Percentiles rank a stretch among this genome's conserved stretches.
phyloP scores from a whole-genome alignment of 192 early-diverging fungal species.

The Gamsiella multidivaricata region DNA sequence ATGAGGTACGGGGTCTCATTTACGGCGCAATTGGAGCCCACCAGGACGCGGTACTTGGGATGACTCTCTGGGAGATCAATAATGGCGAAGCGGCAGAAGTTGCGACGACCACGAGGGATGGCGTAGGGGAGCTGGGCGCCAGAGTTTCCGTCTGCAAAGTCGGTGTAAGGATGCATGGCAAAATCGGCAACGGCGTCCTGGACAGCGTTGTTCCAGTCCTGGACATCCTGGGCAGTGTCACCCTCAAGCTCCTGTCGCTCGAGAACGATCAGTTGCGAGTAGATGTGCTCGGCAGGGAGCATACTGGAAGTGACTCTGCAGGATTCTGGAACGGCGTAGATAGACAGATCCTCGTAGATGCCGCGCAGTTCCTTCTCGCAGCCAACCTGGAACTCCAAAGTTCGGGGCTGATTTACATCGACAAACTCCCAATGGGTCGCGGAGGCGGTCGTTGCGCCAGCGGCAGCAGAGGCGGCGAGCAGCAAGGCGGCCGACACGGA shows the following conservation, averaged over 20 bases:
- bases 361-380: slow-evolving; percentile 46
- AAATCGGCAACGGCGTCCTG: slow-evolving; percentile 26
- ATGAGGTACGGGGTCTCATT: slow-evolving; percentile 28
- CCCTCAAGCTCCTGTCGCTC: slow-evolving; percentile 46
- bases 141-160: not conserved
- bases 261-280: slow-evolving; percentile 47
- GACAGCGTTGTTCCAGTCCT: slow-evolving; percentile 35
- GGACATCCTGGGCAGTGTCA: slow-evolving; percentile 22
- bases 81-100: slow-evolving; percentile 33
- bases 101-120: slow-evolving; percentile 24
- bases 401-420: slow-evolving; percentile 29
- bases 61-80: slow-evolving; percentile 32
- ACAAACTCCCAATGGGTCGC: slow-evolving; percentile 41
- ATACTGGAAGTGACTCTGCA: slow-evolving; percentile 14
- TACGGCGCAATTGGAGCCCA: slow-evolving; percentile 36
- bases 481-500: slow-evolving; percentile 39
- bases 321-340: slow-evolving; percentile 35
- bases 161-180: slow-evolving; percentile 1
- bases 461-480: slow-evolving; percentile 29
- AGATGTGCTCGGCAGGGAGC: slow-evolving; percentile 25
- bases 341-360: slow-evolving; percentile 49
- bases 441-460: not conserved
- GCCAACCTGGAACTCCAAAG: slow-evolving; percentile 23
- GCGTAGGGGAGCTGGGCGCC: slow-evolving; percentile 12
- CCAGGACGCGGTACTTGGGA: slow-evolving; percentile 32